Base-by-base conservation (phyloP, 2,329 filamentous ascomycete species). In the Aspergillus arachidicola region DNA sequence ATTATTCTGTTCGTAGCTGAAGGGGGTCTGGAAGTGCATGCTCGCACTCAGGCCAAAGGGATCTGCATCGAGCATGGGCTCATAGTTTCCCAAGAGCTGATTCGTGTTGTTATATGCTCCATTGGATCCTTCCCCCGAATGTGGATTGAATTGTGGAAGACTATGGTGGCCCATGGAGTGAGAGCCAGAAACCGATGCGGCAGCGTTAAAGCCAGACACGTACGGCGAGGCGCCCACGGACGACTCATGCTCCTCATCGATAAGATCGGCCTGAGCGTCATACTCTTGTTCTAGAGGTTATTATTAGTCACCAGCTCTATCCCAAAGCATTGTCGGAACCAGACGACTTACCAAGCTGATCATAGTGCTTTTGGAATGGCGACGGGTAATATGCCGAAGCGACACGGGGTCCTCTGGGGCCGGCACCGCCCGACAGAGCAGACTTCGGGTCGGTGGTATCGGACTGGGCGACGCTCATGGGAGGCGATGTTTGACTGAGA, bases 21-120 rank as follows among this genome's bases (percentile, higher is more conserved):
- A 95, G 61, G 92, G 91, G 2, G 90, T 91, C 12, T 93, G 93
- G 72, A 97, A 97, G 68, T 94, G 92, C 94, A 97, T 97, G 80
- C 92, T 96, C 41, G 94, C 94, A 63, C 91, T 94, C 58, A 97
- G 83, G 14, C 94, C 94, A 72, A 97, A 98, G 0, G 94, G 94
- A 78, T 97, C 94, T 78, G 93, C 92, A 75, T 97, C 94, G 56
- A 96, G 83, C 80, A 93, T 92, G 21, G 93, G 91, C 72, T 97
- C 94, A 74, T 92, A 96, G 16, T 87, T 84, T 68, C 90, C 87
- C 72, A 91, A 85, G 43, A 88, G 81, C 59, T 82, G 80, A 66
- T 81, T 84, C 72, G 80, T 78, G 58, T 76, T 76, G 58, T 80
- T 78, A 69, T 82, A 84, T 19, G 74, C 74, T 58, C 73, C 69